These are phyloP conservation scores for Artemisia princeps DNA, from an alignment of 140 eudicot species.

Conservation along the genomic window DNA sequence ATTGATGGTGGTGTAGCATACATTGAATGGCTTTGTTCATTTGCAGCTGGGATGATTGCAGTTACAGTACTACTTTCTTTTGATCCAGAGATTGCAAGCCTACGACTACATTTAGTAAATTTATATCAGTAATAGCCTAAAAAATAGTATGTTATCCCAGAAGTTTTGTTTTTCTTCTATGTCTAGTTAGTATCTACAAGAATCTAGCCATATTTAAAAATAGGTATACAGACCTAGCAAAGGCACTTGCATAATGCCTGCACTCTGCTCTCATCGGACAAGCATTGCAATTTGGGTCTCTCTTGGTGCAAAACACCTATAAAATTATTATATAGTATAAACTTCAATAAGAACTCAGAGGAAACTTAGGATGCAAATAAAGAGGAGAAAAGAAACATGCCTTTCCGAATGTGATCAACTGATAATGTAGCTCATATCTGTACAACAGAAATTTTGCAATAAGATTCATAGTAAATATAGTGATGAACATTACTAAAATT, in stretches of 20 bases:
- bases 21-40: constrained; percentile 13
- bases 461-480: background rate
- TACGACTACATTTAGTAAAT: constrained; percentile 30
- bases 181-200: too few species aligned
- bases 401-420: constrained; percentile 73
- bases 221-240: constrained; percentile 45
- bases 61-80: constrained; percentile 19
- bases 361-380: constrained; percentile 9
- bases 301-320: constrained; percentile 62
- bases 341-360: background rate
- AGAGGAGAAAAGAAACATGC: constrained; percentile 26
- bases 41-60: constrained; percentile 21
- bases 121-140: constrained; percentile 2
- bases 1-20: constrained; percentile 21
- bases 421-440: constrained; percentile 71
- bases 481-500: background rate
- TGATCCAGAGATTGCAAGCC: constrained; percentile 35
- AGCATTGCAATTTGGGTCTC: constrained; percentile 50
- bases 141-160: background rate
- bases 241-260: constrained; percentile 55
- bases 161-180: background rate
- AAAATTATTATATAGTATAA: constrained; percentile 2
- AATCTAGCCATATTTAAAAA: too few species aligned
- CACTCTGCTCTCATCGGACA: constrained; percentile 71
- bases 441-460: constrained; percentile 10